Evolutionary conservation across 176 grass and related monocot species (phyloP).

Genomic region (Lolium multiflorum): DNA sequence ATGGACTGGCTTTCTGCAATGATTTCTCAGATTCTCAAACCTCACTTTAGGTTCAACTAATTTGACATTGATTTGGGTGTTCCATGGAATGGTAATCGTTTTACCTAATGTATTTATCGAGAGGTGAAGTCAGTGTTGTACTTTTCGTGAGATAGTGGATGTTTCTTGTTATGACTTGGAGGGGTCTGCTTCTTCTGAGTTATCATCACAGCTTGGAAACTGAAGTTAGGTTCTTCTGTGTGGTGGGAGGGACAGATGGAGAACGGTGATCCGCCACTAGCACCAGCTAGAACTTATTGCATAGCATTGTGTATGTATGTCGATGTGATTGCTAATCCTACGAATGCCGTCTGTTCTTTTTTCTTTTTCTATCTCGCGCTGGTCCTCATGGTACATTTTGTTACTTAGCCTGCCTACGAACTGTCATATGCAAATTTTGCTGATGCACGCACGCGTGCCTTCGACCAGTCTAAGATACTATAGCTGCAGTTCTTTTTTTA

Average conservation of each 20-base stretch:
- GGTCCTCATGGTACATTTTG: neutral
- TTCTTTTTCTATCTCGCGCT: neutral
- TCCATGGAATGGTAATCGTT: neutral
- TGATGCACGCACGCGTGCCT: neutral
- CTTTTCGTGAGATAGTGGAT: neutral
- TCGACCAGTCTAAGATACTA: neutral
- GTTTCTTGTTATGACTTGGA: neutral
- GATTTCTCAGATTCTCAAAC: neutral
- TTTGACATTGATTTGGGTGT: constrained; percentile 4
- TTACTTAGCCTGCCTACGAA: neutral
- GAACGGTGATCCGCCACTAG: neutral
- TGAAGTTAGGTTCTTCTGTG: neutral
- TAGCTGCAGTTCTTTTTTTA: neutral
- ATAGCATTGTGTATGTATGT: neutral
- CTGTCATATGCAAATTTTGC: neutral
- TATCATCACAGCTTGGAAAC: neutral
- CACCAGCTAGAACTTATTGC: neutral
- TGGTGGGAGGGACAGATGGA: neutral
- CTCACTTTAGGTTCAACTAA: neutral
- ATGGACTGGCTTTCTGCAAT: neutral
- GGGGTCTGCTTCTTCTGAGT: neutral
- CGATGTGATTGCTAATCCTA: neutral
- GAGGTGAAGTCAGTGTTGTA: neutral
- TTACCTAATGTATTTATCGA: neutral
- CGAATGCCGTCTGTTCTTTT: neutral